These are phyloP conservation scores for Pestalotiopsis sp. DNA, from an alignment of 2,329 filamentous ascomycete genomes.

Conservation along the genomic window DNA sequence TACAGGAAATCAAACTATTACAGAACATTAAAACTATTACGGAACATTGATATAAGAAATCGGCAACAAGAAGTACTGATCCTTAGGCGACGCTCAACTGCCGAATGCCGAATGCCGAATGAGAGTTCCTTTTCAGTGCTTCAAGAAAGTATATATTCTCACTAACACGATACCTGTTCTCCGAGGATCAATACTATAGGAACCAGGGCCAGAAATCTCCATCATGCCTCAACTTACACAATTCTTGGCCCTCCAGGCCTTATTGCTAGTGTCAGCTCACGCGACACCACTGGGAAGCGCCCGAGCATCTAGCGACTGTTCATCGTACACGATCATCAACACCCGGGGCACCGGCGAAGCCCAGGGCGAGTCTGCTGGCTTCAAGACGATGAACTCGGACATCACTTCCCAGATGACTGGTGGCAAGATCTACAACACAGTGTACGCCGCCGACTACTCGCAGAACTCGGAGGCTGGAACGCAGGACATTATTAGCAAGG, in stretches of 20 bases:
- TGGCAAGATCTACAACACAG: slow-evolving; percentile 15
- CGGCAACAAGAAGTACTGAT: not conserved
- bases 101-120: not conserved
- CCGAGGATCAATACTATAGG: not conserved
- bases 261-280: not conserved
- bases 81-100: not conserved
- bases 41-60: not conserved
- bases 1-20: not conserved
- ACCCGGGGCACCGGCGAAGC: slow-evolving; percentile 12
- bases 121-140: not conserved
- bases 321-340: slow-evolving; percentile 15
- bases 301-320: slow-evolving; percentile 2
- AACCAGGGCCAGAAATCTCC: not conserved
- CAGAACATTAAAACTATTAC: not conserved
- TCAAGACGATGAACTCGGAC: slow-evolving; percentile 8
- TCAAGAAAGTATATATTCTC: not conserved
- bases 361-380: slow-evolving; percentile 11
- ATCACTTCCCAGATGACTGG: slow-evolving; percentile 5
- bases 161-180: not conserved
- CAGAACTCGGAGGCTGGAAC: slow-evolving; percentile 13
- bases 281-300: slow-evolving; percentile 2
- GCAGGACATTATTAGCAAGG: slow-evolving; percentile 12
- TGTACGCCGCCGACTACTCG: slow-evolving; percentile 8
- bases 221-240: not conserved
- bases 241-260: not conserved